Conservation (phyloP, 2,329 filamentous ascomycete species). For the Fusarium sambucinum region DNA sequence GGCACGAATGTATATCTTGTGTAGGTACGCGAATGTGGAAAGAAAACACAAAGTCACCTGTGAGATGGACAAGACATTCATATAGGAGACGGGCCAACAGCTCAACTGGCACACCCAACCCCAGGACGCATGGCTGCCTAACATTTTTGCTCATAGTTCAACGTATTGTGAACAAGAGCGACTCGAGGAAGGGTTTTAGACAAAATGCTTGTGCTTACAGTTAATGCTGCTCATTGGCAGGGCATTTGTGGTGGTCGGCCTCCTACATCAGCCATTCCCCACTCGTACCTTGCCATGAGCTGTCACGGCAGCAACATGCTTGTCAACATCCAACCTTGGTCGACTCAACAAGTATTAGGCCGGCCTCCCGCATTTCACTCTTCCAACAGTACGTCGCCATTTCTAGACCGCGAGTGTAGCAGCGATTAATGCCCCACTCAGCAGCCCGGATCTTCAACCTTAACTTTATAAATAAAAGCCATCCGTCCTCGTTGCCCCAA, state of each 20-base stretch:
- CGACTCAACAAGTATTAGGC: too few relatives aligned
- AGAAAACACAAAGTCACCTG: neutral
- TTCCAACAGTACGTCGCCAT: fast-evolving
- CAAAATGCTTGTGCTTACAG: too few relatives aligned
- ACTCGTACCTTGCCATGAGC: neutral
- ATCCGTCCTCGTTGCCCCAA: too few relatives aligned
- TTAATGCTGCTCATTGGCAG: neutral
- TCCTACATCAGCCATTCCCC: neutral
- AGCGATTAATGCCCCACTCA: neutral
- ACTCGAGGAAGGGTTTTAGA: neutral
- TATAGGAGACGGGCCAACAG: neutral
- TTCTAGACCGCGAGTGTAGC: neutral
- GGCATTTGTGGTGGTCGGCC: neutral
- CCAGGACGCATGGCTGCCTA: neutral
- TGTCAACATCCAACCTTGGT: too few relatives aligned
- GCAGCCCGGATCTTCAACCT: too few relatives aligned
- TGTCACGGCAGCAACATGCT: neutral
- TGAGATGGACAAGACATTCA: neutral
- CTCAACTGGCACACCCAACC: neutral
- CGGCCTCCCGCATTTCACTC: neutral
- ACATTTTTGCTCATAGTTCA: neutral
- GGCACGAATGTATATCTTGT: neutral
- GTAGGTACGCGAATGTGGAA: neutral
- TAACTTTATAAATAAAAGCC: too few relatives aligned
- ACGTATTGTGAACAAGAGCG: neutral